These are phyloP conservation scores for Clitopilus hobsonii DNA, from an alignment of 768 basidiomycete genomes.

Conservation along the genomic window DNA sequence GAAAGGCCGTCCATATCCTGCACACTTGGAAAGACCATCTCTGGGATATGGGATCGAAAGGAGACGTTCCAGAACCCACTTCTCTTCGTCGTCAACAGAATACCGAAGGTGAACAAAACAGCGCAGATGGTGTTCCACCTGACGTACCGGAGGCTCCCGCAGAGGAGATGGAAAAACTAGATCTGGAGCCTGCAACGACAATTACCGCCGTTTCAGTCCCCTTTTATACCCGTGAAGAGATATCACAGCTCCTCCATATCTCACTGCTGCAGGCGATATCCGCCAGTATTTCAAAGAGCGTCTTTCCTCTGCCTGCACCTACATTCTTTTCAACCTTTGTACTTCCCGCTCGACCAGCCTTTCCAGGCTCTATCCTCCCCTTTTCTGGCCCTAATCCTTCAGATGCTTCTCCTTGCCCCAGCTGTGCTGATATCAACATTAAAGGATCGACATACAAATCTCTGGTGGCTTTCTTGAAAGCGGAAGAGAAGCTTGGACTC, in stretches of 20 bases:
- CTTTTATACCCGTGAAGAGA: constrained; percentile 37
- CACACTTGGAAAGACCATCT: constrained; percentile 78
- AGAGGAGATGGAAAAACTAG: constrained; percentile 7
- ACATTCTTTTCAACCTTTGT: constrained; percentile 73
- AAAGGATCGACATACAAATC: constrained; percentile 81
- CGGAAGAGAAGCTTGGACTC: constrained; percentile 68
- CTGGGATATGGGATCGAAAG: constrained; percentile 69
- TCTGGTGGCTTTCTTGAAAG: constrained; percentile 74
- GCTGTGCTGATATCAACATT: constrained; percentile 54
- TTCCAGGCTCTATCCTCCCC: constrained; percentile 35
- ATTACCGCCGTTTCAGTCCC: constrained; percentile 4
- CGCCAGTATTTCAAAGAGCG: constrained; percentile 37
- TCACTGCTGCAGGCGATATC: constrained; percentile 66
- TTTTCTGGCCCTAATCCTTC: constrained; percentile 14
- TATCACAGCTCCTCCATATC: constrained; percentile 50
- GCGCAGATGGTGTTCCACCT: too few relatives aligned
- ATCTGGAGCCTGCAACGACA: constrained; percentile 3
- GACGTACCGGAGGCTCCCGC: constrained; percentile 3
- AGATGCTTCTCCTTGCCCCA: constrained; percentile 26
- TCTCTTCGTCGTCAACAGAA: constrained; percentile 14
- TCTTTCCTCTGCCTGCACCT: constrained; percentile 76
- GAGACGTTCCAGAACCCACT: constrained; percentile 45
- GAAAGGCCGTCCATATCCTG: constrained; percentile 70
- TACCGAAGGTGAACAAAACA: too few relatives aligned
- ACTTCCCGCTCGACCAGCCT: constrained; percentile 77